A percentile compares a stretch with the other conserved stretches of the same genome.
Evolutionary conservation across 352 stramenopile species (phyloP).

Genomic region (Pythium dissotocum): DNA sequence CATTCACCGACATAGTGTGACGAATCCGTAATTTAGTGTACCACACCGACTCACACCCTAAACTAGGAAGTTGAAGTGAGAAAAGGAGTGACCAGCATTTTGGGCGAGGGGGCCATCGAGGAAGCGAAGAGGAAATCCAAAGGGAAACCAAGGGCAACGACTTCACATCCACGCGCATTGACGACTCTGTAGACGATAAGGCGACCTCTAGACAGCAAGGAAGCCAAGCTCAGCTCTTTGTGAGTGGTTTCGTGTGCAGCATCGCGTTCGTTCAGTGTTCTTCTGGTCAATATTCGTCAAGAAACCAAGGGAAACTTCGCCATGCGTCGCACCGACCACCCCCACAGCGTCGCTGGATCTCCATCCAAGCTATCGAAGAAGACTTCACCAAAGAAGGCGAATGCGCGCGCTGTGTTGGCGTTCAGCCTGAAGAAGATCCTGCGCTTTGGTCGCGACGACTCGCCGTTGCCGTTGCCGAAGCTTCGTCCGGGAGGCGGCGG

Average conservation of each 20-base stretch:
- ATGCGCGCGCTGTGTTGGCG: constrained; percentile 3
- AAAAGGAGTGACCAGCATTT: constrained; percentile 8
- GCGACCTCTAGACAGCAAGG: not conserved
- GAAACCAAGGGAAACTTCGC: not conserved
- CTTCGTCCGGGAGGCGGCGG: not conserved
- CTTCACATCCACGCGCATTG: not conserved
- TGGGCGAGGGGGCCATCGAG: not conserved
- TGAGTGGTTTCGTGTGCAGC: not conserved
- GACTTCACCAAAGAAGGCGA: constrained; percentile 15
- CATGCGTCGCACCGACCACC: not conserved
- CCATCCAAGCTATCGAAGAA: constrained; percentile 8
- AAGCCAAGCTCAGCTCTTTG: not conserved
- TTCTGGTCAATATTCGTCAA: not conserved
- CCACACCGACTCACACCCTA: not conserved
- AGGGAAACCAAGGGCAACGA: constrained; percentile 5
- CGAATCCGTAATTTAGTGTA: no score
- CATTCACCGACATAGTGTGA: not conserved
- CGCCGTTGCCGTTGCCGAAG: not conserved
- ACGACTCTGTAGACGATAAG: not conserved
- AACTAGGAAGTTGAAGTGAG: constrained; percentile 31
- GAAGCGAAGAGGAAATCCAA: constrained; percentile 1
- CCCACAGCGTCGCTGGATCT: constrained; percentile 3
- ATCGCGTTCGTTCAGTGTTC: not conserved
- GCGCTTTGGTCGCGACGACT: not conserved
- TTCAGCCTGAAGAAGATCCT: constrained; percentile 19